phyloP scores from a whole-genome alignment of 1,139 yeast species.

The Blastobotrys aristatus region DNA sequence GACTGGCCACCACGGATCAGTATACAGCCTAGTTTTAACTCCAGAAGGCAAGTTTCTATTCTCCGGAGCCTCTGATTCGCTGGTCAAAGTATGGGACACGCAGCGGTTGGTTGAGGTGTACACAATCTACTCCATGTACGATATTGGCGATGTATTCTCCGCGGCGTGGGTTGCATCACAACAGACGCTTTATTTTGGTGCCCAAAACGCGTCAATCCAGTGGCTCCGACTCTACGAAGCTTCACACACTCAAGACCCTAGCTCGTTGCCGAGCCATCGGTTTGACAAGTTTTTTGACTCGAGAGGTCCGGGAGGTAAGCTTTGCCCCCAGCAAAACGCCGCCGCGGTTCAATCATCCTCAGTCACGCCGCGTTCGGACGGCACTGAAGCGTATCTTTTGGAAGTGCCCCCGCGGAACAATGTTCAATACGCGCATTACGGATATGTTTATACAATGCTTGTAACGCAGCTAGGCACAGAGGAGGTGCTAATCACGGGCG shows the following conservation, averaged over 20 bases:
- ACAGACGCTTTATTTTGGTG: conserved; percentile 72
- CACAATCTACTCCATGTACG: conserved; percentile 76
- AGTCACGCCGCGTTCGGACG: too few species aligned
- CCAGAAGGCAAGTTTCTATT: conserved; percentile 59
- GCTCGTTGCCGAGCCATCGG: conserved; percentile 68
- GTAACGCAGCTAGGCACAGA: conserved; percentile 29
- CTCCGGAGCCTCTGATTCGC: conserved; percentile 86
- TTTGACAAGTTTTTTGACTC: conserved; percentile 90
- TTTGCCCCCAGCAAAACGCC: conserved; percentile 33
- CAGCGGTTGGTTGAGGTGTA: conserved; percentile 38
- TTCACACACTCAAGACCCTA: conserved; percentile 34
- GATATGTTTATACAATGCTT: conserved; percentile 74
- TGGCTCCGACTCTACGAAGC: conserved; percentile 51
- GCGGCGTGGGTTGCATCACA: conserved; percentile 60
- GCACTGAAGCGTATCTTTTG: conserved; percentile 37
- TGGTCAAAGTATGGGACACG: conserved; percentile 79
- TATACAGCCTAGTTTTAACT: conserved; percentile 60
- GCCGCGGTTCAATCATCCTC: conserved; percentile 6
- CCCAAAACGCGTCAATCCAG: conserved; percentile 84
- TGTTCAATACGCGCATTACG: conserved; percentile 82
- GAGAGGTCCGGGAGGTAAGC: conserved; percentile 70
- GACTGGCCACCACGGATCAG: conserved; percentile 64
- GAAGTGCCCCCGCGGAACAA: conserved; percentile 67
- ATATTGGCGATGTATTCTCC: conserved; percentile 91
- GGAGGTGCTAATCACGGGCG: conserved; percentile 57